phyloP scores from a whole-genome alignment of 345 rosid species.

The Acer campestre region DNA sequence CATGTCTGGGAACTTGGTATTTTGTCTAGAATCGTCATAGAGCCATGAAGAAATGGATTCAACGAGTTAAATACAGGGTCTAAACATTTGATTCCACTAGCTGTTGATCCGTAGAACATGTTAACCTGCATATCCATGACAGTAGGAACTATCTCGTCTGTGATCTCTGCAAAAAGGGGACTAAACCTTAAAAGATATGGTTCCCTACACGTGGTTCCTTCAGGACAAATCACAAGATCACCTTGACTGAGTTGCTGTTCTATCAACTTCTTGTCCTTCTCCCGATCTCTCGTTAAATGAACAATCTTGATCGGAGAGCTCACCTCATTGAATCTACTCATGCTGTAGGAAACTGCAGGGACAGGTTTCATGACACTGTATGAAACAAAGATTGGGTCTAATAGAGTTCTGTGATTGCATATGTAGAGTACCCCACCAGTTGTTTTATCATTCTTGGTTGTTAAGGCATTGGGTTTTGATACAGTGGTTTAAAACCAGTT shows the following conservation, averaged over 20 bases:
- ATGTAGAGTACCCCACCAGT: constrained; percentile 33
- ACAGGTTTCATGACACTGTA: constrained; percentile 33
- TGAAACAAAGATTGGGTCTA: constrained; percentile 51
- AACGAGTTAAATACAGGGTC: constrained; percentile 47
- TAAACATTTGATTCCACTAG: constrained; percentile 51
- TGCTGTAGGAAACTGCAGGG: constrained; percentile 56
- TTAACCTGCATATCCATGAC: constrained; percentile 47
- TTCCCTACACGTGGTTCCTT: constrained; percentile 71
- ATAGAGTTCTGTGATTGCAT: constrained; percentile 60
- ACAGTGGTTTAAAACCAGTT: constrained; percentile 18
- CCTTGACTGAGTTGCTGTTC: constrained; percentile 35
- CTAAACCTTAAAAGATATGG: constrained; percentile 63
- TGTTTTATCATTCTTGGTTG: background rate
- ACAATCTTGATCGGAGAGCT: constrained; percentile 48
- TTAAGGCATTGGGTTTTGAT: constrained; percentile 12
- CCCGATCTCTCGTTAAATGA: constrained; percentile 45
- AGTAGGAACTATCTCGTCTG: constrained; percentile 48
- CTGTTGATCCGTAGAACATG: constrained; percentile 63
- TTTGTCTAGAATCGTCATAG: constrained; percentile 39
- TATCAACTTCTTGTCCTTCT: constrained; percentile 39
- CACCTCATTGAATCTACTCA: constrained; percentile 44
- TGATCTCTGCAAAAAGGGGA: constrained; percentile 60
- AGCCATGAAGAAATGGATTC: constrained; percentile 40
- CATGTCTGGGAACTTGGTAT: constrained; percentile 32
- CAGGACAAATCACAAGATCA: constrained; percentile 57